Conservation (phyloP, 495 filamentous ascomycete species). For the Hypoxylon perforatum region DNA sequence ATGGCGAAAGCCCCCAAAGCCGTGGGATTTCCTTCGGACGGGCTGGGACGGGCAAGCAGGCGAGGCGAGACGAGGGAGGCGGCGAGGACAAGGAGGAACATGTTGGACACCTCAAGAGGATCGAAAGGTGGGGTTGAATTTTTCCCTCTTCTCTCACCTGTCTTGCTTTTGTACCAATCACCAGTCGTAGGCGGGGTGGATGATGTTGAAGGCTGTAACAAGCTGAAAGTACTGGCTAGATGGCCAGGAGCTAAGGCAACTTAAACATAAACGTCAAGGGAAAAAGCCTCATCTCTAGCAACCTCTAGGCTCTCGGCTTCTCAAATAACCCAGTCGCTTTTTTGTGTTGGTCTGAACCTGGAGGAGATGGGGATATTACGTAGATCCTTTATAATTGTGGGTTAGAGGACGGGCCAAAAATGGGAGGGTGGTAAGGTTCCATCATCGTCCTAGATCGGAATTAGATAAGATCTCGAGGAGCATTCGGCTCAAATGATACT, state of each 20-base stretch:
- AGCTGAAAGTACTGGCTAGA: slow-evolving; percentile 29
- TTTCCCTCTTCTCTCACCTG: slow-evolving; percentile 26
- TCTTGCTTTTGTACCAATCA: slow-evolving; percentile 35
- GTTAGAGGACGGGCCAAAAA: slow-evolving; percentile 14
- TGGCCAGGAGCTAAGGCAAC: background rate
- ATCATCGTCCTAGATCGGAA: slow-evolving; percentile 40
- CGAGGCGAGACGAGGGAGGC: background rate
- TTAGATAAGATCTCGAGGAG: slow-evolving; percentile 36
- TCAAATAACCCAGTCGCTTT: slow-evolving; percentile 18
- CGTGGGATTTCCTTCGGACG: slow-evolving; percentile 26
- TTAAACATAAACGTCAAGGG: slow-evolving; percentile 15
- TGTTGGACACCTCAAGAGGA: slow-evolving; percentile 38
- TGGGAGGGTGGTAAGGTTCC: slow-evolving; percentile 32
- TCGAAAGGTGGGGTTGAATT: slow-evolving; percentile 32
- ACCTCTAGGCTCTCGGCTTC: background rate
- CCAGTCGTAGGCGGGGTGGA: slow-evolving; percentile 28
- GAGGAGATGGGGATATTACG: slow-evolving; percentile 32
- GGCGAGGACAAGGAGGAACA: slow-evolving; percentile 26
- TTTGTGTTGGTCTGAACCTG: slow-evolving; percentile 18
- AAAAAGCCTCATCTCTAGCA: slow-evolving; percentile 34
- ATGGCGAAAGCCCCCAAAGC: slow-evolving; percentile 17
- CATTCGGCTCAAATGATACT: slow-evolving; percentile 19
- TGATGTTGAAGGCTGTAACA: slow-evolving; percentile 28
- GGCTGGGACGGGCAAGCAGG: background rate
- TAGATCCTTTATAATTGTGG: slow-evolving; percentile 40